Evolutionary conservation across 1,284 basidiomycete species (phyloP).

Genomic region (Chiua sp.): DNA sequence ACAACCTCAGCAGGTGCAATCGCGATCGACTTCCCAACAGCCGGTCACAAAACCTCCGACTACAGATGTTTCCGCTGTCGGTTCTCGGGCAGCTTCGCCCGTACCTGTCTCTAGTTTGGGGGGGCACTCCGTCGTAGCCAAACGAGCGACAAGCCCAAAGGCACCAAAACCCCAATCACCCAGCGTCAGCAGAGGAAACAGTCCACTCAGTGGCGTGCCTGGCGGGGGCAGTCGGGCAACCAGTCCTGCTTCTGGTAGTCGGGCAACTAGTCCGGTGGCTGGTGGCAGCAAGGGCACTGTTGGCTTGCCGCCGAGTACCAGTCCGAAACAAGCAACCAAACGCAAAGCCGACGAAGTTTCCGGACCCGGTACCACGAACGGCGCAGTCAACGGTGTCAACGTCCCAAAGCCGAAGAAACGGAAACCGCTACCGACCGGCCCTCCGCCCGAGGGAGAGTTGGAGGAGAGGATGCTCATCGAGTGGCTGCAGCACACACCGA

Average conservation of each 20-base stretch:
- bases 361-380: slow-evolving; percentile 33
- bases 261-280: slow-evolving; percentile 50
- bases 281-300: slow-evolving; percentile 33
- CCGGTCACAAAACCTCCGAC: slow-evolving; percentile 36
- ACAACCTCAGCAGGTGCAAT: slow-evolving; percentile 45
- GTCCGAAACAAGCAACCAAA: slow-evolving; percentile 50
- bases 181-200: slow-evolving; percentile 54
- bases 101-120: slow-evolving; percentile 55
- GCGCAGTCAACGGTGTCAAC: slow-evolving; percentile 37
- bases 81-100: slow-evolving; percentile 65
- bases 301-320: slow-evolving; percentile 36
- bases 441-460: slow-evolving; percentile 56
- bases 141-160: slow-evolving; percentile 82
- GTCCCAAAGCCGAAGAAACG: slow-evolving; percentile 70
- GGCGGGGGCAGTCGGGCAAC: slow-evolving; percentile 45
- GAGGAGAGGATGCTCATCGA: slow-evolving; percentile 70
- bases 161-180: slow-evolving; percentile 58
- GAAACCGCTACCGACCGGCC: slow-evolving; percentile 50
- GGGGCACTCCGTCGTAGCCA: slow-evolving; percentile 79
- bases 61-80: slow-evolving; percentile 36
- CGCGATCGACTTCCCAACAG: slow-evolving; percentile 39
- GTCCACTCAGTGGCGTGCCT: slow-evolving; percentile 52
- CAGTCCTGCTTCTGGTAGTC: slow-evolving; percentile 45
- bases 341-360: slow-evolving; percentile 68
- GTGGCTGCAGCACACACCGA: slow-evolving; percentile 69